Evolutionary conservation across 768 basidiomycete genomes (phyloP).

Genomic region (Cantharellus anzutake): DNA sequence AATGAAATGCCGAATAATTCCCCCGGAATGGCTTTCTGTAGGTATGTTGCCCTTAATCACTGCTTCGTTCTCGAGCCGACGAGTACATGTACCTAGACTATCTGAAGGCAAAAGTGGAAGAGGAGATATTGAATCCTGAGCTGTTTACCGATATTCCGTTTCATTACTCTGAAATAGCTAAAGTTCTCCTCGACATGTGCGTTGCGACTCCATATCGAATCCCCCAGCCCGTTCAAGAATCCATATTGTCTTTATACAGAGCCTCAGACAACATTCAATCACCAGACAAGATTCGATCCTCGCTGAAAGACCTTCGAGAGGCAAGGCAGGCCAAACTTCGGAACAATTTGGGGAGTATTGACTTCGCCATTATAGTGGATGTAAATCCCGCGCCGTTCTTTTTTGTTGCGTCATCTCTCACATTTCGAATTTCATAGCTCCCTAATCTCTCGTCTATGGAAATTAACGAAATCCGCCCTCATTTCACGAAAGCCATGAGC

Average conservation of each 20-base stretch:
- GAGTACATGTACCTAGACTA: constrained; percentile 35
- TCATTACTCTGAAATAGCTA: constrained; percentile 77
- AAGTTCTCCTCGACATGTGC: constrained; percentile 84
- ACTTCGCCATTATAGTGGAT: constrained; percentile 18
- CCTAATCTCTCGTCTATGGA: constrained; percentile 79
- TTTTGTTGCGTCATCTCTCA: not conserved
- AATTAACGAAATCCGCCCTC: constrained; percentile 84
- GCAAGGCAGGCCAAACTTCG: constrained; percentile 87
- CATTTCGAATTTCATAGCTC: constrained; percentile 27
- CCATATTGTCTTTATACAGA: constrained; percentile 22
- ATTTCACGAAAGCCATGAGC: constrained; percentile 69
- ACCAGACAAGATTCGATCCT: constrained; percentile 62
- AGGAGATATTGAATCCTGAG: constrained; percentile 49
- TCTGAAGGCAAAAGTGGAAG: constrained; percentile 50
- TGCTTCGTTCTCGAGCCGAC: not conserved
- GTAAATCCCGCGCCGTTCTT: constrained; percentile 54
- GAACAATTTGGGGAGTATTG: constrained; percentile 60
- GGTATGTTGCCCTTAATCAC: constrained; percentile 29
- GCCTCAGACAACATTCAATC: constrained; percentile 80
- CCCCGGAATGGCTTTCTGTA: constrained; percentile 75
- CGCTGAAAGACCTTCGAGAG: constrained; percentile 91
- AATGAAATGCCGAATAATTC: constrained; percentile 82
- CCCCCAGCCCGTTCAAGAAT: not conserved
- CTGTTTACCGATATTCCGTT: constrained; percentile 68
- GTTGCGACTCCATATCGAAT: constrained; percentile 14